Percentiles rank a stretch among this genome's conserved stretches.
phyloP scores from a whole-genome alignment of 1,284 basidiomycete species.

The Cutaneotrichosporon daszewskae region DNA sequence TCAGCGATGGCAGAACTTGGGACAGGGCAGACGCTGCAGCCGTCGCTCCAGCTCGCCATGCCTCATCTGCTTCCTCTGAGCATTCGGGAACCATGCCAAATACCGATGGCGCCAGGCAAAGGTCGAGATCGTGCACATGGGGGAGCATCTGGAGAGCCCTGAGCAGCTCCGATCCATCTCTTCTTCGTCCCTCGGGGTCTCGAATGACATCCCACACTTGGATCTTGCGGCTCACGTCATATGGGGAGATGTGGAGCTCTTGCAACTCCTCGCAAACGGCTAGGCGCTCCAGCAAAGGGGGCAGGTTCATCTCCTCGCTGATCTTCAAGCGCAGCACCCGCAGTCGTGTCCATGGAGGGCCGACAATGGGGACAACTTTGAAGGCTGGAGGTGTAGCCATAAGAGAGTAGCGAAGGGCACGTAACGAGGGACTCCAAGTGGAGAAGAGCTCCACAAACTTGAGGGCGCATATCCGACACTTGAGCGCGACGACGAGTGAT shows the following conservation, averaged over 20 bases:
- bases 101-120: background rate
- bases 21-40: background rate
- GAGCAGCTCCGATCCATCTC: background rate
- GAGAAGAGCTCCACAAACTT: background rate
- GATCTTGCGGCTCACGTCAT: slow-evolving; percentile 9
- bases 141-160: background rate
- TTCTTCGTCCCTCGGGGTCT: too few relatives aligned
- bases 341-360: background rate
- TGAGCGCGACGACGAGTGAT: slow-evolving; percentile 1
- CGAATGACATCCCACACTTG: background rate
- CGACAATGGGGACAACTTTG: background rate
- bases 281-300: background rate
- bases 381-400: too few relatives aligned
- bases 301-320: background rate
- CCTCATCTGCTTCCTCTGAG: background rate
- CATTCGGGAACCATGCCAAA: background rate
- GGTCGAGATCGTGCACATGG: slow-evolving; percentile 1
- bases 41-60: background rate
- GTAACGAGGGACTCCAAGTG: background rate
- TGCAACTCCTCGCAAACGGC: background rate
- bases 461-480: slow-evolving; percentile 2
- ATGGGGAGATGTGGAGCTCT: slow-evolving; percentile 4
- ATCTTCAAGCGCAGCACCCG: slow-evolving; percentile 6
- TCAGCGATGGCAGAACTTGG: background rate
- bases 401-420: background rate